Evolutionary conservation across 108 stramenopile genomes (phyloP), one percentile per base, ranked within the genome.

Genomic region (Cylindrotheca closterium): DNA sequence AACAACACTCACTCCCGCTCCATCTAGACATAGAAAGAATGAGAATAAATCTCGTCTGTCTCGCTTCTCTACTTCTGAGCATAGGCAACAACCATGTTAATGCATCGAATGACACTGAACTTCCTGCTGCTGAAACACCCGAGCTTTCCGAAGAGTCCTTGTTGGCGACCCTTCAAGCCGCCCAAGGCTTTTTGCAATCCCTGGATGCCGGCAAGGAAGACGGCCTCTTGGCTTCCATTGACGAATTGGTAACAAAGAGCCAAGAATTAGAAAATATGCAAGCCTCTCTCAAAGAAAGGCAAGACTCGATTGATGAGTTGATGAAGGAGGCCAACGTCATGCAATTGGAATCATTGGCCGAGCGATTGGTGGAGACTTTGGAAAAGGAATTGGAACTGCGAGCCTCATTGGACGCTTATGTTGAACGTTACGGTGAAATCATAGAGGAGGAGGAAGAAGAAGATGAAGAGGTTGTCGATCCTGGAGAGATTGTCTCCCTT

Each of bases 341-440:
- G 17, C 57, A 65, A 42, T 12, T 73, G 17, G 27, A 73, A 29
- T 0, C 29, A 3, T 49, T 73, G 22, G 42, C 47, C 1, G 50
- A 24, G 1, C 34, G 64, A 0, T 55, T 73, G 52, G 21, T 46
- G 4, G 64, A 65, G 7, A 73, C 51, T 12, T 34, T 60, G 10
- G 30, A 56, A n/a, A 52, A 51, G 51, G 71, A 73, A 65, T 26
- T 12, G 34, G 2, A 1, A 17, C 27, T 73, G 4, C 42, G 71
- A 65, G 26, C 18, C 0, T 25, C 26, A 17, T n/a, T n/a, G n/a
- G n/a, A n/a, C n/a, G n/a, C n/a, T n/a, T n/a, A n/a, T n/a, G n/a
- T n/a, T n/a, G n/a, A n/a, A 30, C 30, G 4, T 30, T 4, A 21
- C 42, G 57, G 47, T 12, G 10, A 27, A 51, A 33, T 26, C 30